Evolutionary conservation across 352 stramenopile species (phyloP), one percentile per base, ranked within the genome.

Genomic region (Blastocystis sp.): DNA sequence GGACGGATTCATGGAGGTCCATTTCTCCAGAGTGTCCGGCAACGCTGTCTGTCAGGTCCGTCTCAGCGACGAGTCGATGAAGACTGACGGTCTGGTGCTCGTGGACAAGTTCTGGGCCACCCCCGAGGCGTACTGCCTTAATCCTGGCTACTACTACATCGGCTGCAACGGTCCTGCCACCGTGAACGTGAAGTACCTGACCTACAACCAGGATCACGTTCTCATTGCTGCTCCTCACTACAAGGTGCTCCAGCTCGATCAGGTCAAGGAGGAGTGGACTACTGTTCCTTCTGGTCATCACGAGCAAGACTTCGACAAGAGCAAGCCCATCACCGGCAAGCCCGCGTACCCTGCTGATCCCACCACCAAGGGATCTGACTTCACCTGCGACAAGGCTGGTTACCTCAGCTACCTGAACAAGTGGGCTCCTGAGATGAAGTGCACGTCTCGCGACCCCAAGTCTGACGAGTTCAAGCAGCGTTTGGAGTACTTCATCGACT

Each of bases 141-240:
- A 60, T 61, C 67, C 67, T 21, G 67, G 67, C 55, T 59, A 78
- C 31, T 78, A 78, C 37, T 78, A 78, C 26, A 24, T 78, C 3
- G 55, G 67, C 55, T 78, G 67, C 55, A 78, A 59, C 13, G 67
- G 67, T 21, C 67, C 67, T 60, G 35, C 67, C 12, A 33, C 26
- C 13, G 37, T 78, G 24, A 63, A 60, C 35, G 31, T 78, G 26
- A 16, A 21, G 26, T 59, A 61, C 55, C 19, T 21, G 12, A 1
- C 16, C 21, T 29, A 78, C 26, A 78, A 78, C 26, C n/a, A 78
- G 45, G 35, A 78, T 26, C 21, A 41, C 29, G 41, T 41, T 21
- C 35, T 78, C 13, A 61, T 24, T 19, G 55, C 16, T 51, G 67
- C 35, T 33, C 67, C 67, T 61, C 55, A 78, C 55, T 26, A 24